phyloP scores from a whole-genome alignment of 768 basidiomycete genomes.

The Amanita rubescens region DNA sequence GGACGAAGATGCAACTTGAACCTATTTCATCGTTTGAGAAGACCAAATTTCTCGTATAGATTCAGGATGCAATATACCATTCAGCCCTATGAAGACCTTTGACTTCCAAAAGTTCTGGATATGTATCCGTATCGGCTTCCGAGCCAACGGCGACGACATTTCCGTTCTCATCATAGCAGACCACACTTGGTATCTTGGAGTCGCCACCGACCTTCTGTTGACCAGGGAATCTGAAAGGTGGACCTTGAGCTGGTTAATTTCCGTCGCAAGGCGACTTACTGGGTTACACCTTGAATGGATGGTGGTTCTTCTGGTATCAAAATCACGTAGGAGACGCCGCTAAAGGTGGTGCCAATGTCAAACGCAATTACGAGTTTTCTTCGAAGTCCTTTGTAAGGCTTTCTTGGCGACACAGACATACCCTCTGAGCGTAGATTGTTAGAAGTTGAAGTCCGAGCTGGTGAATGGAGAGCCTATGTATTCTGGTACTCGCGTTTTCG shows the following conservation, averaged over 20 bases:
- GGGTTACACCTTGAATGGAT: constrained; percentile 31
- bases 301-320: constrained; percentile 25
- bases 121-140: neutral
- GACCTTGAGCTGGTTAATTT: neutral
- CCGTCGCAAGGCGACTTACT: constrained; percentile 12
- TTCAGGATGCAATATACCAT: neutral
- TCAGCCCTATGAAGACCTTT: neutral
- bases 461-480: too few relatives aligned
- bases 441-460: too few relatives aligned
- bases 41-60: too few relatives aligned
- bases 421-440: neutral
- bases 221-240: neutral
- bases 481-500: too few relatives aligned
- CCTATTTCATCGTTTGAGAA: neutral
- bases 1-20: constrained; percentile 7
- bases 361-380: constrained; percentile 42
- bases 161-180: constrained; percentile 5
- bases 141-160: constrained; percentile 1
- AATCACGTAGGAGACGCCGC: constrained; percentile 29
- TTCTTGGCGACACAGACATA: constrained; percentile 16
- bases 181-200: constrained; percentile 7
- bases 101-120: neutral
- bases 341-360: constrained; percentile 45
- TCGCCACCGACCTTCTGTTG: neutral
- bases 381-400: constrained; percentile 31